Evolutionary conservation across 495 filamentous ascomycete species (phyloP).

Genomic region (Delitschia confertaspora): DNA sequence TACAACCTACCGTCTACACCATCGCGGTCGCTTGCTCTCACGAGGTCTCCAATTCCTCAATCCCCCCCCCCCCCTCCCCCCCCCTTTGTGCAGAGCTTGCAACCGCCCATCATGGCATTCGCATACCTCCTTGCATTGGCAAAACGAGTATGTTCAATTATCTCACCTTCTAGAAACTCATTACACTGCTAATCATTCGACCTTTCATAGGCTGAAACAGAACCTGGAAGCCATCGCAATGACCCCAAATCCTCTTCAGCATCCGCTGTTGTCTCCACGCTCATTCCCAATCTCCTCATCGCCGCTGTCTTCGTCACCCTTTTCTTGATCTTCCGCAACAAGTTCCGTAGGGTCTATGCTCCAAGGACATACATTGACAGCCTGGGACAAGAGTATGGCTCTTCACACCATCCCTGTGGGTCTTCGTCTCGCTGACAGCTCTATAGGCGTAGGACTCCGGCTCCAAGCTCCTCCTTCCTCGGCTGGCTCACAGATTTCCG

Average conservation of each 20-base stretch:
- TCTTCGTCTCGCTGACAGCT: not conserved
- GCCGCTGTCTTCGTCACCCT: slow-evolving; percentile 54
- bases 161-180: not conserved
- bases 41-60: not conserved
- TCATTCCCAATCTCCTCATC: slow-evolving; percentile 59
- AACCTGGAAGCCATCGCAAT: slow-evolving; percentile 11
- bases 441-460: slow-evolving; percentile 35
- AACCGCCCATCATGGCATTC: not conserved
- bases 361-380: slow-evolving; percentile 80
- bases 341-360: slow-evolving; percentile 68
- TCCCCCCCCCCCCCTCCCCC: not conserved
- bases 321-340: slow-evolving; percentile 70
- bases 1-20: not conserved
- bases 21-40: not conserved
- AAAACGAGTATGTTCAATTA: not conserved
- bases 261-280: slow-evolving; percentile 57
- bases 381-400: slow-evolving; percentile 49
- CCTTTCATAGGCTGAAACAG: slow-evolving; percentile 6
- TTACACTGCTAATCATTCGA: not conserved
- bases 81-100: not conserved
- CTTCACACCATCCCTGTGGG: not conserved
- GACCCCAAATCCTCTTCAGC: slow-evolving; percentile 38
- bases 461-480: slow-evolving; percentile 55
- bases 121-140: not conserved
- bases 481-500: slow-evolving; percentile 72